Evolutionary conservation across 129 eudicot species (phyloP).

Genomic region (Saussurea involucrata): DNA sequence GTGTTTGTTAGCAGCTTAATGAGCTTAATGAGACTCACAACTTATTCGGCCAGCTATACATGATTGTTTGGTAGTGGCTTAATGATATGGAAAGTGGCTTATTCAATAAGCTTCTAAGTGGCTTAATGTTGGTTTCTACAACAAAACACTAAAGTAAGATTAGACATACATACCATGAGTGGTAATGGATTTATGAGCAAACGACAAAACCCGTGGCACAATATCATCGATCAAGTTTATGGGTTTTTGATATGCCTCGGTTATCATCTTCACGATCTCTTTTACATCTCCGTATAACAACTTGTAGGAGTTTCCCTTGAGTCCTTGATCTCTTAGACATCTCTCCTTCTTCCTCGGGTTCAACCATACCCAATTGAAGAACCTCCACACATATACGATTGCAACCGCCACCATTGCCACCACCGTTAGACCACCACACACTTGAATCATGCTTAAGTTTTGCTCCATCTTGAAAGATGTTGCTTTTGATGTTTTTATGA

Average conservation of each 20-base stretch:
- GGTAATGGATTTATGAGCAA: background rate
- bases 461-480: conserved; percentile 13
- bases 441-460: conserved; percentile 2
- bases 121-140: background rate
- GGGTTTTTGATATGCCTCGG: conserved; percentile 14
- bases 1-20: too few relatives aligned
- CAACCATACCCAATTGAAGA: conserved; percentile 22
- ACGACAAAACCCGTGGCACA: conserved; percentile 17
- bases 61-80: too few relatives aligned
- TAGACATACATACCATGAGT: conserved; percentile 14
- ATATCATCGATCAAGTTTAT: conserved; percentile 24
- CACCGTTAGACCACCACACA: background rate
- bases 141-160: background rate
- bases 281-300: conserved; percentile 24
- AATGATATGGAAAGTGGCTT: too few relatives aligned
- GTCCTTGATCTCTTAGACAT: conserved; percentile 25
- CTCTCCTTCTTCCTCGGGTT: conserved; percentile 22
- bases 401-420: background rate
- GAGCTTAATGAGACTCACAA: too few relatives aligned
- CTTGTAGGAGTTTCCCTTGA: conserved; percentile 21
- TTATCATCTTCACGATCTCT: conserved; percentile 21
- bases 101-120: too few relatives aligned
- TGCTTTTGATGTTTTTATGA: background rate
- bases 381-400: conserved; percentile 1
- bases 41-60: too few relatives aligned